These are phyloP conservation scores for Amoebophrya sp. DNA, from an alignment of 169 alveolate species.

Conservation along the genomic window DNA sequence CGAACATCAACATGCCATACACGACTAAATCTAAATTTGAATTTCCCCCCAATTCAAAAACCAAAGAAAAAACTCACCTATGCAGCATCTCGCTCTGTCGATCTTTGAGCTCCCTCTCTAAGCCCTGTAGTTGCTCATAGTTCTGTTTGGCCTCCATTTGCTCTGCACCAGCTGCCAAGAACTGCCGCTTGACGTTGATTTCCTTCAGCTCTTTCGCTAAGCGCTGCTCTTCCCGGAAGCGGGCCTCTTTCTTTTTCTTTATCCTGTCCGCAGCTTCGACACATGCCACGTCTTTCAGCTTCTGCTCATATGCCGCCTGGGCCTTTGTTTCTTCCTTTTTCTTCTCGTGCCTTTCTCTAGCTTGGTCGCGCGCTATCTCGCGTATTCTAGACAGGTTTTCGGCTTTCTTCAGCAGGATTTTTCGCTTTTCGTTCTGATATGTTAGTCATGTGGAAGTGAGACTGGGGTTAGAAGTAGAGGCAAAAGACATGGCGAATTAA, in stretches of 20 bases:
- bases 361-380: neutral
- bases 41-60: too few relatives aligned
- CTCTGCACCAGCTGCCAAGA: neutral
- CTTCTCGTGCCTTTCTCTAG: neutral
- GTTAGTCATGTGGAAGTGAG: too few relatives aligned
- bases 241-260: neutral
- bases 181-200: neutral
- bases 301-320: neutral
- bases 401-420: neutral
- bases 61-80: too few relatives aligned
- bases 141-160: neutral
- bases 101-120: neutral
- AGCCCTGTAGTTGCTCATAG: neutral
- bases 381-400: neutral
- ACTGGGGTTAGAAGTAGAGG: too few relatives aligned
- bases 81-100: neutral
- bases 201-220: slow-evolving; percentile 6
- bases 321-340: neutral
- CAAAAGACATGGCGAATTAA: too few relatives aligned
- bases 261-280: neutral
- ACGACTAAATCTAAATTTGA: neutral
- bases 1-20: neutral
- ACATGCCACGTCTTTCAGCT: neutral
- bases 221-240: neutral
- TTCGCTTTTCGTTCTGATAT: neutral